phyloP scores from a whole-genome alignment of 2,329 filamentous ascomycete species.

The Sporothrix humicola region DNA sequence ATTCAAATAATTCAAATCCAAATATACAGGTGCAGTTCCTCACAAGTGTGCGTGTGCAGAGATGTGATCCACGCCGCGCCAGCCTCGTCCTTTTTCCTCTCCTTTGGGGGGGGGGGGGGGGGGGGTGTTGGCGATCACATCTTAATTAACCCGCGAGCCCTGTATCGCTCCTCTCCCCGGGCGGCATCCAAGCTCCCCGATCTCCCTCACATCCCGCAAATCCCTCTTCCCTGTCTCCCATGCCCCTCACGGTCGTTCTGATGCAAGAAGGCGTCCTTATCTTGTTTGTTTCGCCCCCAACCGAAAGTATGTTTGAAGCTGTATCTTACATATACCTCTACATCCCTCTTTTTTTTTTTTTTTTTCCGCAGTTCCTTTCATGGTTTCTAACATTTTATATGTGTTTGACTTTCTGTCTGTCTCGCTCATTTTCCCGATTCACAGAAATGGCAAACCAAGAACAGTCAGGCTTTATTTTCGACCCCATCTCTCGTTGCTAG shows the following conservation, averaged over 20 bases:
- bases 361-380: not conserved
- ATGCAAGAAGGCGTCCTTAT: not conserved
- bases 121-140: too few species aligned
- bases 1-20: not conserved
- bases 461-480: not conserved
- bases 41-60: too few species aligned
- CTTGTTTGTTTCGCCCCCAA: not conserved
- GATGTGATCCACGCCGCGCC: not conserved
- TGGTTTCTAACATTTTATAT: not conserved
- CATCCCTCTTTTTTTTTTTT: not conserved
- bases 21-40: too few species aligned
- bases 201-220: not conserved
- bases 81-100: too few species aligned
- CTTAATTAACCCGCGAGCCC: not conserved
- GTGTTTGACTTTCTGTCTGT: too few species aligned
- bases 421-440: too few species aligned
- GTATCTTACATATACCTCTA: not conserved
- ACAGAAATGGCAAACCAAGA: too few species aligned
- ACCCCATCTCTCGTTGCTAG: not conserved
- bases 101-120: too few species aligned
- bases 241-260: not conserved
- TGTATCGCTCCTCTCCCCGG: not conserved
- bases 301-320: not conserved
- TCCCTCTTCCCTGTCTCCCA: not conserved
- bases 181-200: not conserved